Evolutionary conservation across 345 rosid species (phyloP).

Genomic region (Turnera subulata): DNA sequence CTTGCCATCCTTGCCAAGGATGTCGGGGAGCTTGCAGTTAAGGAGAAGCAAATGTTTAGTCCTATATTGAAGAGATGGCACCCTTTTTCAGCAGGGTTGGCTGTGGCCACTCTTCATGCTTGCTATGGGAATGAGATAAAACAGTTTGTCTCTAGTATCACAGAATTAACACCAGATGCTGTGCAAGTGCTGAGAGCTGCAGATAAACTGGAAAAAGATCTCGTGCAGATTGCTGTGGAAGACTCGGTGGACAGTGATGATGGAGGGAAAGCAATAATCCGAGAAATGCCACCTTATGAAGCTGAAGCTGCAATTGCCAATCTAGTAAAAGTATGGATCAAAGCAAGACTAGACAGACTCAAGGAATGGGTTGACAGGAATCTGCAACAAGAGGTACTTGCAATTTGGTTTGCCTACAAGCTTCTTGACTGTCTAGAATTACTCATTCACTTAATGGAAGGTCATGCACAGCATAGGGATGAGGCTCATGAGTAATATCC

Average conservation of each 20-base stretch:
- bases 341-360: conserved; percentile 66
- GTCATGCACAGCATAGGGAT: too few relatives aligned
- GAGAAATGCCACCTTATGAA: conserved; percentile 97
- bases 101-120: conserved; percentile 94
- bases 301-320: conserved; percentile 91
- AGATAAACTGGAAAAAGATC: conserved; percentile 94
- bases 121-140: conserved; percentile 93
- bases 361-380: conserved; percentile 89
- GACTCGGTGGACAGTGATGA: conserved; percentile 97
- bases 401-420: too few relatives aligned
- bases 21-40: conserved; percentile 82
- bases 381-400: conserved; percentile 84
- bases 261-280: conserved; percentile 95
- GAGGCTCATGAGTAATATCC: too few relatives aligned
- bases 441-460: too few relatives aligned
- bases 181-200: conserved; percentile 91
- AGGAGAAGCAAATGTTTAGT: conserved; percentile 76
- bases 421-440: too few relatives aligned
- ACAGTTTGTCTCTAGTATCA: conserved; percentile 72
- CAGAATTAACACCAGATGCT: conserved; percentile 83
- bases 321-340: conserved; percentile 86
- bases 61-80: conserved; percentile 97
- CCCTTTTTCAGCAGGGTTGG: conserved; percentile 96
- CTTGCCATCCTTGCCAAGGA: conserved; percentile 95
- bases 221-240: conserved; percentile 96